A percentile compares a stretch with the other conserved stretches of the same genome.
These are phyloP conservation scores for Plasmodium inui DNA, from an alignment of 169 alveolate species.

Conservation along the genomic window DNA sequence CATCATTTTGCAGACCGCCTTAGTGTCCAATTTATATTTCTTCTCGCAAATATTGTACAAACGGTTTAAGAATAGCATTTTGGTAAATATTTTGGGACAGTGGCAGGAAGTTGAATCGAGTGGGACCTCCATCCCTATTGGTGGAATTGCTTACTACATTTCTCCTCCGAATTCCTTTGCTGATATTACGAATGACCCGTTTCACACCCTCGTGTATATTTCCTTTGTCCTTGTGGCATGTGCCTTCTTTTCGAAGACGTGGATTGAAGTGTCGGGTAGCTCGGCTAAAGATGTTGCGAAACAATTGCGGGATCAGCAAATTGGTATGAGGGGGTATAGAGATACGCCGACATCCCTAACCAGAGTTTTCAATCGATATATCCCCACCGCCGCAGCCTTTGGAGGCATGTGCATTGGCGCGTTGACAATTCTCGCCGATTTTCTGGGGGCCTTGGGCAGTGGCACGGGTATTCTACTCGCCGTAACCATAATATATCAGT, in stretches of 20 bases:
- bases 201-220: conserved; percentile 97
- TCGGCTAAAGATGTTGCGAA: conserved; percentile 99
- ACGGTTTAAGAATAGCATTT: conserved; percentile 96
- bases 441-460: conserved; percentile 99
- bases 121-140: conserved; percentile 98
- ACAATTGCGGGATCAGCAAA: conserved; percentile 97
- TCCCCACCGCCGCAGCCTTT: conserved; percentile 99
- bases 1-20: conserved; percentile 97
- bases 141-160: conserved; percentile 99
- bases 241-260: conserved; percentile 99
- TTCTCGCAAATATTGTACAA: conserved; percentile 98
- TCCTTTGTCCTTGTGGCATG: conserved; percentile 97
- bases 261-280: conserved; percentile 99
- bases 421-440: conserved; percentile 98
- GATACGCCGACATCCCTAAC: conserved; percentile 88
- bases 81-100: conserved; percentile 95
- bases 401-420: conserved; percentile 99
- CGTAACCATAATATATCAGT: conserved; percentile 99
- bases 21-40: conserved; percentile 99
- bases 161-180: conserved; percentile 97
- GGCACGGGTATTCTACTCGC: conserved; percentile 99
- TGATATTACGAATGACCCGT: conserved; percentile 96
- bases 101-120: conserved; percentile 96
- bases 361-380: conserved; percentile 90
- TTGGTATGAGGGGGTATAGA: conserved; percentile 89